phyloP scores from a whole-genome alignment of 2,329 filamentous ascomycete genomes.

The Diplodia sapinea region DNA sequence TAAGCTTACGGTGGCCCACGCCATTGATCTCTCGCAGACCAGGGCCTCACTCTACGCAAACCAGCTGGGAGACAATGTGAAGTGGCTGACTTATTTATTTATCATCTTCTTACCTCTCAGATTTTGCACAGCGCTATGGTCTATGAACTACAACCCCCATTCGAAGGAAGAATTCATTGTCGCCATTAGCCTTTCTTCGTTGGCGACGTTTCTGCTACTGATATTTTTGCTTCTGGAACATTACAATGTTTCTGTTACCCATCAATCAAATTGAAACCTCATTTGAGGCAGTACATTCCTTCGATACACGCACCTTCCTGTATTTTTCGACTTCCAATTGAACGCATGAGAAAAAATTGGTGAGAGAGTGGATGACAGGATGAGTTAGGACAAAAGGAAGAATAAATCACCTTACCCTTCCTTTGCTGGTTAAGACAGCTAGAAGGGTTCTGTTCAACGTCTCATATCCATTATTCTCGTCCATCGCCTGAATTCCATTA shows the following conservation, averaged over 20 bases:
- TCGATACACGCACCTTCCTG: no score
- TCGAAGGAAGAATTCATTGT: neutral
- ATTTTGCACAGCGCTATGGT: conserved; percentile 23
- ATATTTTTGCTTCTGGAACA: neutral
- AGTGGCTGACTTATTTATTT: no score
- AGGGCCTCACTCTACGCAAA: conserved; percentile 24
- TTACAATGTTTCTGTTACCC: neutral
- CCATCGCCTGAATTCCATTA: no score
- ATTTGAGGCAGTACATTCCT: no score
- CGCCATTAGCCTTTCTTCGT: neutral
- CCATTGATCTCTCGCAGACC: conserved; percentile 23
- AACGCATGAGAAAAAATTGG: no score
- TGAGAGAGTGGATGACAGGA: no score
- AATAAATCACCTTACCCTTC: no score
- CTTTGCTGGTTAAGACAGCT: no score
- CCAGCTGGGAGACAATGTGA: conserved; percentile 22
- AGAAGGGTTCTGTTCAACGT: no score
- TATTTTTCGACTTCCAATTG: no score
- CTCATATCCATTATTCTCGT: no score
- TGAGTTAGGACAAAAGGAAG: no score
- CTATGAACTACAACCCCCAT: conserved; percentile 18
- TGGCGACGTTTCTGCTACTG: neutral
- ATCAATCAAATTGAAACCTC: neutral
- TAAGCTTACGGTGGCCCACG: neutral
- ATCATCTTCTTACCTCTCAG: conserved; percentile 25